Evolutionary conservation across 495 filamentous ascomycete genomes (phyloP).

Genomic region (Echria macrotheca): DNA sequence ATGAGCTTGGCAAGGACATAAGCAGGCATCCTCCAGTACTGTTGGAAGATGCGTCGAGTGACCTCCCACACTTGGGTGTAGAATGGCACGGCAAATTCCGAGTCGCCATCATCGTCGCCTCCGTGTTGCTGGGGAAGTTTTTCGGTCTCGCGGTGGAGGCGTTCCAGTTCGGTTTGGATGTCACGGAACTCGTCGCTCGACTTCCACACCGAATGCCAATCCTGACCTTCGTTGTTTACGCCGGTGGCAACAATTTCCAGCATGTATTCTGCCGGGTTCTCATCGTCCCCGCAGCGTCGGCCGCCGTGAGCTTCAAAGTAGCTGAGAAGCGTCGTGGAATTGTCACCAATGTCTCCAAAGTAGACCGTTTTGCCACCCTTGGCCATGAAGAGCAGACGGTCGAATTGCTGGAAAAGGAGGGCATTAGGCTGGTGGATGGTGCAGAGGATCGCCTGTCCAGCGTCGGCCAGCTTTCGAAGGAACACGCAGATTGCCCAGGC

Average conservation of each 20-base stretch:
- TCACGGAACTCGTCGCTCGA: slow-evolving; percentile 55
- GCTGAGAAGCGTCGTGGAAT: slow-evolving; percentile 32
- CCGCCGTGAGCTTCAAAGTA: slow-evolving; percentile 63
- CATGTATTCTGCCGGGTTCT: slow-evolving; percentile 84
- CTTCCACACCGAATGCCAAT: slow-evolving; percentile 77
- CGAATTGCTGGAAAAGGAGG: slow-evolving; percentile 69
- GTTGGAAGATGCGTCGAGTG: slow-evolving; percentile 58
- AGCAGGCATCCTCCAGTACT: slow-evolving; percentile 70
- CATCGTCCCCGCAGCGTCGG: slow-evolving; percentile 57
- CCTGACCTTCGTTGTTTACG: slow-evolving; percentile 46
- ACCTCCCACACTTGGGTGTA: slow-evolving; percentile 39
- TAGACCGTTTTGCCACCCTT: slow-evolving; percentile 64
- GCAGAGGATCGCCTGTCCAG: slow-evolving; percentile 65
- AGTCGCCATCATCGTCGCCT: background rate
- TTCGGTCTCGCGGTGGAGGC: background rate
- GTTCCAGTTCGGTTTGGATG: slow-evolving; percentile 47
- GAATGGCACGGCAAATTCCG: slow-evolving; percentile 30
- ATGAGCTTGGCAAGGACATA: slow-evolving; percentile 62
- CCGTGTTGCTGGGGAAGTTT: too few relatives aligned
- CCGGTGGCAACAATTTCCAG: slow-evolving; percentile 73
- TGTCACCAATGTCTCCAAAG: slow-evolving; percentile 51
- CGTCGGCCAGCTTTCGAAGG: slow-evolving; percentile 74
- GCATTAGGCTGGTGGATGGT: slow-evolving; percentile 78
- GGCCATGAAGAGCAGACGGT: slow-evolving; percentile 61
- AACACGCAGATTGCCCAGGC: slow-evolving; percentile 81